Percentiles rank a stretch among this genome's conserved stretches.
Conservation (phyloP, 805 yeast species). For the Candida caryicola region DNA sequence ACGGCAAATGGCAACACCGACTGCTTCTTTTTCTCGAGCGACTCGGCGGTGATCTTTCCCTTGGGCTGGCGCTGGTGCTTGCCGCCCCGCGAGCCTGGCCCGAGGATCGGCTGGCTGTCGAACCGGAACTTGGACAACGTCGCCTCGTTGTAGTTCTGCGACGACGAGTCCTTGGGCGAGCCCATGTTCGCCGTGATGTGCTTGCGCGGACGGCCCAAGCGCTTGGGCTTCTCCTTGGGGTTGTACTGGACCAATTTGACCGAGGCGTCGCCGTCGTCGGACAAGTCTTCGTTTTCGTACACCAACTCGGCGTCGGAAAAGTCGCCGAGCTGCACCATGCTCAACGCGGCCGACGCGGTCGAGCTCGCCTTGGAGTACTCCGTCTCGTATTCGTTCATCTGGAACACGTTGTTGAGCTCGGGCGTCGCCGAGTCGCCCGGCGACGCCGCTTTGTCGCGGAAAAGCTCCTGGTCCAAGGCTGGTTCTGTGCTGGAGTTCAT, state of each 20-base stretch:
- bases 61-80: conserved; percentile 19
- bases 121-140: conserved; percentile 32
- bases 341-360: background rate
- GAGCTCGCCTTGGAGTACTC: background rate
- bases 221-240: conserved; percentile 29
- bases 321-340: background rate
- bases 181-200: conserved; percentile 18
- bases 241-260: conserved; percentile 18
- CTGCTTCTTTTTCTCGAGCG: conserved; percentile 20
- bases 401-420: background rate
- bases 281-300: background rate
- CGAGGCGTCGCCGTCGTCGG: background rate
- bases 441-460: too few relatives aligned
- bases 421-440: too few relatives aligned
- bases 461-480: background rate
- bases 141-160: conserved; percentile 29
- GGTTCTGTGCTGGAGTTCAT: background rate
- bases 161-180: conserved; percentile 20
- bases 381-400: background rate
- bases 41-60: conserved; percentile 26
- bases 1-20: conserved; percentile 10
- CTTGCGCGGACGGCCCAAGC: conserved; percentile 37
- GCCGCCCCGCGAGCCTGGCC: conserved; percentile 43
- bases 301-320: background rate
- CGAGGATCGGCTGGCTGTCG: conserved; percentile 33